Evolutionary conservation across 805 yeast species (phyloP).

Genomic region (Pichia insulana): DNA sequence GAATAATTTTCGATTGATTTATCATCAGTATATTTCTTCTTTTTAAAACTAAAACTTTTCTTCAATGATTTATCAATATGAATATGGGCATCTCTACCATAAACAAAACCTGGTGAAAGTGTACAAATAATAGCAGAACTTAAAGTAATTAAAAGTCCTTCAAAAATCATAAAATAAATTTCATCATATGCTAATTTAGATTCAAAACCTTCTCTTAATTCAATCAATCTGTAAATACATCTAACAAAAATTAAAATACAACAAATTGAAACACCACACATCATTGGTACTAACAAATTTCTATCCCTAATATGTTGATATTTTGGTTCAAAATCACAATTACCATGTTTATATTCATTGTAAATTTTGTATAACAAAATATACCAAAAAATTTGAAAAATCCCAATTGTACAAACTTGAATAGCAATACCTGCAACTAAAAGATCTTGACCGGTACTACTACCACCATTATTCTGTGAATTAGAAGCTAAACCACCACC

Average conservation of each 20-base stretch:
- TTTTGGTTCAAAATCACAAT: slow-evolving; percentile 26
- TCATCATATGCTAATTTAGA: slow-evolving; percentile 56
- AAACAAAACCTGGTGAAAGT: slow-evolving; percentile 54
- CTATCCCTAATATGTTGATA: slow-evolving; percentile 29
- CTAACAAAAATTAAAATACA: slow-evolving; percentile 50
- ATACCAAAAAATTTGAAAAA: slow-evolving; percentile 42
- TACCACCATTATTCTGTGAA: slow-evolving; percentile 23
- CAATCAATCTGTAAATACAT: slow-evolving; percentile 64
- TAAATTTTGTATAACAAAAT: slow-evolving; percentile 36
- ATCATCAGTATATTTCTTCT: no score
- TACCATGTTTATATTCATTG: slow-evolving; percentile 17
- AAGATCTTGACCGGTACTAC: slow-evolving; percentile 25
- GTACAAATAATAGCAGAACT: slow-evolving; percentile 38
- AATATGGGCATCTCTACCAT: slow-evolving; percentile 15
- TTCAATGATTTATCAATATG: neutral
- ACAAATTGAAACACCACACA: slow-evolving; percentile 35
- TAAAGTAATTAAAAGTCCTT: slow-evolving; percentile 48
- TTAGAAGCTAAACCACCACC: slow-evolving; percentile 66
- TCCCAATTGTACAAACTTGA: slow-evolving; percentile 59
- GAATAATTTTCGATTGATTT: no score
- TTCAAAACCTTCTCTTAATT: slow-evolving; percentile 59
- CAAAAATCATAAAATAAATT: slow-evolving; percentile 46
- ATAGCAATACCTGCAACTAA: slow-evolving; percentile 71
- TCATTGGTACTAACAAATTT: slow-evolving; percentile 32
- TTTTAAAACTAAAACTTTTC: neutral